Base-by-base conservation (phyloP, 106 monocot genomes). In the Dendrobium nobile region DNA sequence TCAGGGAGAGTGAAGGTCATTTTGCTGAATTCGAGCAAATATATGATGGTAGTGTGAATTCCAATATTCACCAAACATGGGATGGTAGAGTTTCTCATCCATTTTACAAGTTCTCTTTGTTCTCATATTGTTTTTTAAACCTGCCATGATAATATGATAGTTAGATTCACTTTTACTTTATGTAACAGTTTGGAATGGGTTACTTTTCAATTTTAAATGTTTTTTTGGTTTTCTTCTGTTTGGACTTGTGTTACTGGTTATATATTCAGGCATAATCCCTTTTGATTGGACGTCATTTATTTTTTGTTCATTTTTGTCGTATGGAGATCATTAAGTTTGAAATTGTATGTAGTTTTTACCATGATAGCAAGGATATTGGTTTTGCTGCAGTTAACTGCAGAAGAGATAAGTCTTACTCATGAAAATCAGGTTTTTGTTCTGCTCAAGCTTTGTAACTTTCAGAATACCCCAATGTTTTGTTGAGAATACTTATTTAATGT, bases 1-100 rank as follows among this genome's bases (percentile, higher is more conserved):
- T 78, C 11, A 82, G 82, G 47, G 82, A 76, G 82, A 79, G 19
- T 86, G 86, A 82, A 27, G 54, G 78, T 47, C 78, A 67, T 22
- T 81, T 84, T 81, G 58, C 80, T 42, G 92, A 90, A 45, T 89
- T 88, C 85, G 86, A 92, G 28, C 86, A 89, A 73, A 92, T 89
- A 67, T 92, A 88, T 85, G 76, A 67, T n/a, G 44, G 44, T 47
- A 75, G 80, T 45, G 84, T 84, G 43, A 48, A 72, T 82, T 80
- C 86, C 54, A 67, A 41, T 81, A 42, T 64, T 22, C 85, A 83
- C 78, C 82, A 84, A 43, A 82, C 80, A 77, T 85, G 73, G 84
- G 89, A 89, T 84, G 89, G 92, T 92, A 85, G 31, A 41, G 47
- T 83, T 17, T 65, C 33, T 42, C 43, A 20, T 44, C 8, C n/a